A percentile compares a stretch with the other conserved stretches of the same genome.
phyloP scores from a whole-genome alignment of 2,329 filamentous ascomycete genomes.

The Ilyonectria sp. region DNA sequence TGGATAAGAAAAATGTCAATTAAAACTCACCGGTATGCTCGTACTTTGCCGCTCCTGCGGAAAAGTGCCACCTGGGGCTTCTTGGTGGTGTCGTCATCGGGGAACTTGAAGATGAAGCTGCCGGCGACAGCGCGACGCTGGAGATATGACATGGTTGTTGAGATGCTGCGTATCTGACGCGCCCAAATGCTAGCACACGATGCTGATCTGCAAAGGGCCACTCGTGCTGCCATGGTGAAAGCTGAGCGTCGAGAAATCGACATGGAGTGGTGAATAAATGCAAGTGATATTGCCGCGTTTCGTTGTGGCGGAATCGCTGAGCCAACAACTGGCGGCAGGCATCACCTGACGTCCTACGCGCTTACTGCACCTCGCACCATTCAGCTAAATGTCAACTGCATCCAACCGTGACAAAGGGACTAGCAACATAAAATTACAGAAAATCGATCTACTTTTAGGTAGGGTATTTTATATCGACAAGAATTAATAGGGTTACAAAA shows the following conservation, averaged over 20 bases:
- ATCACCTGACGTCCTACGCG: constrained; percentile 22
- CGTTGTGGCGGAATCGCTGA: background rate
- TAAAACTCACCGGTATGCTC: constrained; percentile 69
- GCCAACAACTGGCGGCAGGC: background rate
- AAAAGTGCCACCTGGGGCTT: constrained; percentile 73
- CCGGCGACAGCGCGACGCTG: constrained; percentile 60
- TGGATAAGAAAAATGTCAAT: background rate
- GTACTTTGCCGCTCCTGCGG: constrained; percentile 70
- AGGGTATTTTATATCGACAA: background rate
- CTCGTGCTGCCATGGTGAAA: constrained; percentile 12
- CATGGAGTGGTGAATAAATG: background rate
- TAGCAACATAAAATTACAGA: background rate
- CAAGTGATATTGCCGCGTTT: background rate
- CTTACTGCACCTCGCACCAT: background rate
- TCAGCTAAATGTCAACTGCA: background rate
- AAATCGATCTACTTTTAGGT: background rate
- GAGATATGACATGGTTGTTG: constrained; percentile 41
- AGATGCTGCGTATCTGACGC: constrained; percentile 18
- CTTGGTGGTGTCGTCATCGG: constrained; percentile 51
- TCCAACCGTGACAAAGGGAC: background rate
- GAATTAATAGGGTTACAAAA: background rate
- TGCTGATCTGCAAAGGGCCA: background rate
- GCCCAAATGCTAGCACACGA: background rate
- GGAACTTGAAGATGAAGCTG: constrained; percentile 66
- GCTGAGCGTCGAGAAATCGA: background rate